Evolutionary conservation across 768 basidiomycete species (phyloP).

Genomic region (Sporobolomyces roseus): DNA sequence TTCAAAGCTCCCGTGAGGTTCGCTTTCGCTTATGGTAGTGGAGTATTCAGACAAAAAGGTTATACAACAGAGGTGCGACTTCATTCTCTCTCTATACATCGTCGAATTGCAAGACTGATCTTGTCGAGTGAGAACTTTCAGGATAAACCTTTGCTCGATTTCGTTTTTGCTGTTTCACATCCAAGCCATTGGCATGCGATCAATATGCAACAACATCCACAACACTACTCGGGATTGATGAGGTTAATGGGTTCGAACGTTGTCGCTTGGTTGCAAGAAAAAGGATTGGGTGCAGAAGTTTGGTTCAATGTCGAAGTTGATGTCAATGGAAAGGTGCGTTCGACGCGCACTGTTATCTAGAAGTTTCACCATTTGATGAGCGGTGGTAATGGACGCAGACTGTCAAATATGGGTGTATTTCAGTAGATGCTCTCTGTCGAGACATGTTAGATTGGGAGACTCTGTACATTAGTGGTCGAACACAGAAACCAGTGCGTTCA

Average conservation of each 20-base stretch:
- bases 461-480: slow-evolving; percentile 87
- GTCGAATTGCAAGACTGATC: too few relatives aligned
- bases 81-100: too few relatives aligned
- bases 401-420: slow-evolving; percentile 96
- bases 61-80: slow-evolving; percentile 52
- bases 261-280: slow-evolving; percentile 68
- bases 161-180: slow-evolving; percentile 92
- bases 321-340: slow-evolving; percentile 68
- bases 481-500: slow-evolving; percentile 77
- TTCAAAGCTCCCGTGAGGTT: slow-evolving; percentile 91
- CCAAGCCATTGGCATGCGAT: slow-evolving; percentile 89
- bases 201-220: slow-evolving; percentile 86
- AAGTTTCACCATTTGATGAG: too few relatives aligned
- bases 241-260: slow-evolving; percentile 76
- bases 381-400: slow-evolving; percentile 57
- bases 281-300: slow-evolving; percentile 62
- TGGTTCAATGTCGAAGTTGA: slow-evolving; percentile 95
- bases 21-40: slow-evolving; percentile 95
- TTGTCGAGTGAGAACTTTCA: slow-evolving; percentile 18
- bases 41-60: slow-evolving; percentile 89
- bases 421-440: slow-evolving; percentile 78
- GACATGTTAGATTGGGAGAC: slow-evolving; percentile 90
- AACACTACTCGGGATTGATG: slow-evolving; percentile 86
- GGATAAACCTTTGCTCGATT: slow-evolving; percentile 80
- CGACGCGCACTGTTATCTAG: slow-evolving; percentile 48